These are phyloP conservation scores for Cordyceps pruinosa DNA, from an alignment of 2,329 filamentous ascomycete genomes.

Conservation along the genomic window DNA sequence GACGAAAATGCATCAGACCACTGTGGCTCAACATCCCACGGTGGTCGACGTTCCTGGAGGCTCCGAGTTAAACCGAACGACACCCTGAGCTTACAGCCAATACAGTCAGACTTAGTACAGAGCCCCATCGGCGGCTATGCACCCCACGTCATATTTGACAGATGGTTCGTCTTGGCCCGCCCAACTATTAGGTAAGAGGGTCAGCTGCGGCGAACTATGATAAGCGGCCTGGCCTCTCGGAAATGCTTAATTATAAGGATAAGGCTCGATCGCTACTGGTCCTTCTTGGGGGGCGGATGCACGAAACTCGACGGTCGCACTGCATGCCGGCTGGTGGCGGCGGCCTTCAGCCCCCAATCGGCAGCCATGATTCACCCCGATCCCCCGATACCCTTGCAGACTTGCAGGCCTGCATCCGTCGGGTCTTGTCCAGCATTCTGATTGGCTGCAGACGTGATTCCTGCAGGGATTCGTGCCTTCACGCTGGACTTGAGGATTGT, in stretches of 20 bases:
- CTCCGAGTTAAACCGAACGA: slow-evolving; percentile 1
- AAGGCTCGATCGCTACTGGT: background rate
- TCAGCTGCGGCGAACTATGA: background rate
- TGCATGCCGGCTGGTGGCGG: background rate
- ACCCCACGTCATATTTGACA: slow-evolving; percentile 11
- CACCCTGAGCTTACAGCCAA: slow-evolving; percentile 5
- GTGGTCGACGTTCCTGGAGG: background rate
- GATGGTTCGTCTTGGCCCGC: slow-evolving; percentile 8
- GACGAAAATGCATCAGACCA: background rate
- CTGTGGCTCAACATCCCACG: background rate
- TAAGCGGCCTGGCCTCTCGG: background rate
- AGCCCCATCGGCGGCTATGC: slow-evolving; percentile 1
- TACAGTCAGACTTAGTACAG: slow-evolving; percentile 13
- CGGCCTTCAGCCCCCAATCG: background rate
- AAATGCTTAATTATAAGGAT: slow-evolving; percentile 11
- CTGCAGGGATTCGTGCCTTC: no score
- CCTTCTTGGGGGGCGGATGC: background rate
- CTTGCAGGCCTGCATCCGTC: no score
- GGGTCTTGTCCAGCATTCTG: no score
- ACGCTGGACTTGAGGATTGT: no score
- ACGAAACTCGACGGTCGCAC: no score
- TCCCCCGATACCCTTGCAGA: no score
- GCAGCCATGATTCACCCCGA: background rate
- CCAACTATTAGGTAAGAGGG: slow-evolving; percentile 6
- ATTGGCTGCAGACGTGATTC: no score